Percentiles rank a stretch among this genome's conserved stretches.
phyloP scores from a whole-genome alignment of 1,139 yeast genomes.

The Zygosaccharomyces pseudobailii region DNA sequence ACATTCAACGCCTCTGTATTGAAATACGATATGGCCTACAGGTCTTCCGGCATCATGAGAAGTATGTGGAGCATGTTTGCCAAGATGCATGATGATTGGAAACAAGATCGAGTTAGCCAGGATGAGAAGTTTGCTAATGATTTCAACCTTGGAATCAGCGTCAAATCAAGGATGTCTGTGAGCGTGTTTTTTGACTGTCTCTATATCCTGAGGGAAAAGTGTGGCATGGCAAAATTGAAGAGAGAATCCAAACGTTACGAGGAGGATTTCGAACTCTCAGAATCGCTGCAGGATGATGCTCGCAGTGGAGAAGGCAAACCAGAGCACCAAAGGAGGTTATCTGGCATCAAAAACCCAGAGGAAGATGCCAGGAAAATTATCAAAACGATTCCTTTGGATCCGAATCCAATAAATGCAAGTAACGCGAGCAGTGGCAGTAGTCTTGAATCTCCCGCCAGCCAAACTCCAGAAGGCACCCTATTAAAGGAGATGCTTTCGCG shows the following conservation, averaged over 20 bases:
- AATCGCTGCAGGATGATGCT: conserved; percentile 28
- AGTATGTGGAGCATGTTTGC: conserved; percentile 86
- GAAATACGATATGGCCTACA: conserved; percentile 86
- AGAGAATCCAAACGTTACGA: conserved; percentile 27
- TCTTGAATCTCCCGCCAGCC: conserved; percentile 18
- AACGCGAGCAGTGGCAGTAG: conserved; percentile 21
- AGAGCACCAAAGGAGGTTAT: conserved; percentile 45
- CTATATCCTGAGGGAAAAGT: conserved; percentile 76
- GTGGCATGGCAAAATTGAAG: conserved; percentile 68
- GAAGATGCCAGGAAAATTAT: conserved; percentile 68
- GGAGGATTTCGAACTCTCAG: conserved; percentile 24
- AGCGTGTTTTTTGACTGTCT: conserved; percentile 88
- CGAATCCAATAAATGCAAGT: conserved; percentile 56
- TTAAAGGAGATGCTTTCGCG: conserved; percentile 19
- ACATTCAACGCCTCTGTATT: conserved; percentile 77
- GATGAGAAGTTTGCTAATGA: conserved; percentile 19
- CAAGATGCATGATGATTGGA: conserved; percentile 37
- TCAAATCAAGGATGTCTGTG: conserved; percentile 83
- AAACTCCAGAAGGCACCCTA: conserved; percentile 17
- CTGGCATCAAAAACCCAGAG: conserved; percentile 57
- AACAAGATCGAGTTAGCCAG: conserved; percentile 20
- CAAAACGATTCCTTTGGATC: conserved; percentile 74
- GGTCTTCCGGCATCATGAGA: conserved; percentile 90
- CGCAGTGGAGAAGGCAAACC: conserved; percentile 23
- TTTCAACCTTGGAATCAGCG: conserved; percentile 44